Base-by-base conservation (phyloP, 352 stramenopile species). In the Pseudoperonospora humuli region DNA sequence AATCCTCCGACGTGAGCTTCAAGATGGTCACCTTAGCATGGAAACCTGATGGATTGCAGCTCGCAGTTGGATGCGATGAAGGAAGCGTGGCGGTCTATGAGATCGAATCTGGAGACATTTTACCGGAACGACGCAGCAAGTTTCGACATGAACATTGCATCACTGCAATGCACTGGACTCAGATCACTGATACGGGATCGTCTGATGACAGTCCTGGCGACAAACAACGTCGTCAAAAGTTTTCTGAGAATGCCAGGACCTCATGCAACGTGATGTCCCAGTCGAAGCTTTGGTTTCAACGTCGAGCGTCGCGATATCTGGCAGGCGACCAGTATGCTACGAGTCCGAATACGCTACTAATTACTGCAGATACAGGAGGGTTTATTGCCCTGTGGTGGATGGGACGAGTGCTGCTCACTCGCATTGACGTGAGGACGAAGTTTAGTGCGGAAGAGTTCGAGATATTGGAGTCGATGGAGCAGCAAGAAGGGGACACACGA, bases 1-100 rank as follows among this genome's bases (percentile, higher is more conserved):
- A 84, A 44, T 60, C 73, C 14, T 72, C 73, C 1, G 69, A 87
- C 18, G 55, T 85, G 13, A 42, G 39, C 11, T 74, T 79, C 3
- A 63, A 83, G 33, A 75, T 86, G 42, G 37, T 64, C 45, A 51
- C 57, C 7, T 8, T 92, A 19, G 67, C 36, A 17, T 92, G 79
- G 79, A 78, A 65, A 45, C 76, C 76, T 1, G 65, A 88, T 31
- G 79, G 79, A 6, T 54, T 72, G 36, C 61, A 62, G 26, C 61
- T 92, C 7, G 76, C 76, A 18, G 70, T 89, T 20, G 79, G 79
- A 9, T 73, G 71, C 35, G 69, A 82, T 26, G 63, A 84, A 53
- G 79, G 79, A 37, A 62, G 85, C 39, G 53, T 92, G 35, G 67
- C 75, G 18, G 47, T 88, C 51, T 83, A 82, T 41, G 65, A 84